phyloP scores from a whole-genome alignment of 2,329 filamentous ascomycete species.

The Talaromyces sp. region DNA sequence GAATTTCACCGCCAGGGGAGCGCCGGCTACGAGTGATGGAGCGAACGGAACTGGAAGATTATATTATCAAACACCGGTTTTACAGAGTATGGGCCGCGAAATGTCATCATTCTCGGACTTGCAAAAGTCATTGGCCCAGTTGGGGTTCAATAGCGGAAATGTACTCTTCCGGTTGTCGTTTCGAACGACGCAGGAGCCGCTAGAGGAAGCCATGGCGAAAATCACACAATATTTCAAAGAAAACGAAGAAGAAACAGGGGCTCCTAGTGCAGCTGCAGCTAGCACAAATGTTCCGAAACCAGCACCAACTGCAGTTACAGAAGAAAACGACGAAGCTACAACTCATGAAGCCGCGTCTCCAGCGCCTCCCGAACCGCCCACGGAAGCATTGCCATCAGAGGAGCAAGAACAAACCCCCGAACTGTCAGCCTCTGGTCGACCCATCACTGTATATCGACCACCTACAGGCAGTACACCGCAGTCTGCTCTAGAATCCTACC shows the following conservation, averaged over 20 bases:
- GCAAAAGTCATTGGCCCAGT: conserved; percentile 79
- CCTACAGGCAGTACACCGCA: conserved; percentile 68
- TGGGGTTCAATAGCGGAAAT: conserved; percentile 81
- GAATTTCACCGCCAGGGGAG: conserved; percentile 79
- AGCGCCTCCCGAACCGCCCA: neutral
- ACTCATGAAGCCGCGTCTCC: neutral
- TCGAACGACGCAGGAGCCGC: conserved; percentile 65
- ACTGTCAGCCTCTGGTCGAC: conserved; percentile 37
- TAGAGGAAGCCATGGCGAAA: conserved; percentile 78
- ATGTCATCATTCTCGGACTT: conserved; percentile 71
- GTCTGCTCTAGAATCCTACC: conserved; percentile 61
- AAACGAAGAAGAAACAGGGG: conserved; percentile 24
- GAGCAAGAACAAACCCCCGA: conserved; percentile 14
- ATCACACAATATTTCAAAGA: conserved; percentile 69
- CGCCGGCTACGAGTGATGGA: conserved; percentile 53
- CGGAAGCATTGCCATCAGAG: neutral
- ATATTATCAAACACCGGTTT: conserved; percentile 78
- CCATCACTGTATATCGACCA: conserved; percentile 68
- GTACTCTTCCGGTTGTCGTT: conserved; percentile 74
- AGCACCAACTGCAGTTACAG: neutral
- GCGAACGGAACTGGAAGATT: conserved; percentile 62
- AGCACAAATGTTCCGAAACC: conserved; percentile 1
- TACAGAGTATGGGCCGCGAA: conserved; percentile 78
- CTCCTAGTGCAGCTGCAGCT: neutral
- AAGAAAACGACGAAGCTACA: neutral